phyloP scores from a whole-genome alignment of 1,284 basidiomycete genomes.

The Malassezia sp. region DNA sequence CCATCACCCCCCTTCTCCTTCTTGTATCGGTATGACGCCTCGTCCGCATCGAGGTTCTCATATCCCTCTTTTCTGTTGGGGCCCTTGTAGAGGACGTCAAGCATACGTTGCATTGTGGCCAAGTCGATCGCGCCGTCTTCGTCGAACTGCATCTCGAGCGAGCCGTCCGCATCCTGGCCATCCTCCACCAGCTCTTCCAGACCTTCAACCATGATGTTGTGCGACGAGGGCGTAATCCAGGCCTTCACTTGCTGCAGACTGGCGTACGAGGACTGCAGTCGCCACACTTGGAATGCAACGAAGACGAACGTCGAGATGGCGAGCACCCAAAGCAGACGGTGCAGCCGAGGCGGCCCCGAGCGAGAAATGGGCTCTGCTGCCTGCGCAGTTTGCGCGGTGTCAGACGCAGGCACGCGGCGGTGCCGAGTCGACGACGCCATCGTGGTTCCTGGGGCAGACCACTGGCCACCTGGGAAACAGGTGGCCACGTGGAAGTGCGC shows the following conservation, averaged over 20 bases:
- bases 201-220: no score
- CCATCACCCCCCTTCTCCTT: constrained; percentile 6
- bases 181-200: no score
- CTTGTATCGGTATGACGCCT: constrained; percentile 12
- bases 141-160: constrained; percentile 28
- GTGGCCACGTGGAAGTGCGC: no score
- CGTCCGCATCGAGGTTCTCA: constrained; percentile 2
- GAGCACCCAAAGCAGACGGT: constrained; percentile 5
- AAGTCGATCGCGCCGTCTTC: constrained; percentile 32
- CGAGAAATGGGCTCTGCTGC: no score
- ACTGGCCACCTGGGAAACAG: no score
- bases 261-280: not conserved
- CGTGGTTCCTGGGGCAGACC: no score
- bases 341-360: constrained; percentile 1
- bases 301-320: constrained; percentile 7
- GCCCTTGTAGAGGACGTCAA: constrained; percentile 27
- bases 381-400: no score
- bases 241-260: not conserved
- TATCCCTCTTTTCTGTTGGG: constrained; percentile 11
- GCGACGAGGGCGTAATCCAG: not conserved
- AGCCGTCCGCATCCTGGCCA: no score
- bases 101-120: constrained; percentile 33
- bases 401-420: no score
- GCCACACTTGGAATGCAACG: constrained; percentile 5
- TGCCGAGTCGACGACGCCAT: no score